Conservation (phyloP, 202 grass and related monocot genomes). For the Hordeum pubiflorum region DNA sequence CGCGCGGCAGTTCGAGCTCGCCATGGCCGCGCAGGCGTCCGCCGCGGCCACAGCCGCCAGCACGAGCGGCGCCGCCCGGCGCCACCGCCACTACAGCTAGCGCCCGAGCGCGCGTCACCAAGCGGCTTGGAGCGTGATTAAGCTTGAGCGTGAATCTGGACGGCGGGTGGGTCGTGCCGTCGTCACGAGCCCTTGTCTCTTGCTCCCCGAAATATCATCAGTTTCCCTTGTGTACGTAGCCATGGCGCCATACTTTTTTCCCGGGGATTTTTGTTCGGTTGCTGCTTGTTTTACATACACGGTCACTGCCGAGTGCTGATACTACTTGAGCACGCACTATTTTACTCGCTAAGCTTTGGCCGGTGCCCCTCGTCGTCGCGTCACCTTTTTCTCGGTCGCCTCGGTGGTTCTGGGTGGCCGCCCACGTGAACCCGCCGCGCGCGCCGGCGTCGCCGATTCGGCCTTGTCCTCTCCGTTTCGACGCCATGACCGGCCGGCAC, state of each 20-base stretch:
- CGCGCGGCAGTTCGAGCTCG: constrained; percentile 57
- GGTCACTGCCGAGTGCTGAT: not conserved
- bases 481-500: not conserved
- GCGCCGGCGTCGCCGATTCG: not conserved
- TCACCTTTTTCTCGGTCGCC: not conserved
- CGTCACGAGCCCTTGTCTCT: constrained; percentile 7
- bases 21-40: constrained; percentile 48
- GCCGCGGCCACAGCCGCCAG: not conserved
- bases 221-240: not conserved
- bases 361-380: not conserved
- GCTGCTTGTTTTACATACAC: not conserved
- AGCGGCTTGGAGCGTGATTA: not conserved
- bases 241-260: not conserved
- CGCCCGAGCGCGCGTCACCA: not conserved
- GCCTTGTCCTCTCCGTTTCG: not conserved
- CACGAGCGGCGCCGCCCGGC: not conserved
- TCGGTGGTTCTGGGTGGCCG: not conserved
- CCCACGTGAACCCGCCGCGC: not conserved
- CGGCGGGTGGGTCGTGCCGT: not conserved
- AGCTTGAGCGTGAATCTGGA: not conserved
- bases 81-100: constrained; percentile 31
- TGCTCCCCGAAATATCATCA: not conserved
- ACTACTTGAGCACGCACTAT: not conserved
- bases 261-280: not conserved
- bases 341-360: not conserved